phyloP scores from a whole-genome alignment of 2,329 filamentous ascomycete species.

The Calonectria ilicicola region DNA sequence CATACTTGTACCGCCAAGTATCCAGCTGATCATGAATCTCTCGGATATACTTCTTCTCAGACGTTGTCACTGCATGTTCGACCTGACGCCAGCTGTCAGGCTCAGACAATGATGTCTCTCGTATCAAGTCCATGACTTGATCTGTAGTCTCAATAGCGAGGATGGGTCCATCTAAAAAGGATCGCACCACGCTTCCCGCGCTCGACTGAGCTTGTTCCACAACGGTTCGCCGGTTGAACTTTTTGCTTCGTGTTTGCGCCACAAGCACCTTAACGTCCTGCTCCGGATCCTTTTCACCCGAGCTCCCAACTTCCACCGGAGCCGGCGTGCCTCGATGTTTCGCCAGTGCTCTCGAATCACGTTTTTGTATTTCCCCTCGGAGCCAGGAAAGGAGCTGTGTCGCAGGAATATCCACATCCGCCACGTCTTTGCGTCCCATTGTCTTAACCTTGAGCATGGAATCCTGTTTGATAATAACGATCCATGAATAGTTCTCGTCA shows the following conservation, averaged over 20 bases:
- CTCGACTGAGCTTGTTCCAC: constrained; percentile 80
- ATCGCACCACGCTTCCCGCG: constrained; percentile 73
- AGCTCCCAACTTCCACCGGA: constrained; percentile 44
- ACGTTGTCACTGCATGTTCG: constrained; percentile 81
- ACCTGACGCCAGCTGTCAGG: constrained; percentile 85
- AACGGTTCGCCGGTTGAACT: constrained; percentile 88
- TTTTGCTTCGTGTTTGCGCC: constrained; percentile 87
- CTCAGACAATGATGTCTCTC: constrained; percentile 80
- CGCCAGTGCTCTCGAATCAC: constrained; percentile 71
- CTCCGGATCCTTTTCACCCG: constrained; percentile 56
- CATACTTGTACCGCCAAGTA: constrained; percentile 71
- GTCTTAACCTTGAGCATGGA: constrained; percentile 83
- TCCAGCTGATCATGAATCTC: constrained; percentile 84
- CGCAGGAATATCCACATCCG: constrained; percentile 80
- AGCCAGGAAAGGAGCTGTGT: constrained; percentile 84
- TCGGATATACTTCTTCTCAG: constrained; percentile 83
- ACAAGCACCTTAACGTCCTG: constrained; percentile 89
- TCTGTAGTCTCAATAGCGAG: constrained; percentile 91
- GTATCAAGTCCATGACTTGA: constrained; percentile 81
- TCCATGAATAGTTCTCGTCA: constrained; percentile 85
- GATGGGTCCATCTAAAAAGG: constrained; percentile 82
- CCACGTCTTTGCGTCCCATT: constrained; percentile 78
- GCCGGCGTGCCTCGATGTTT: constrained; percentile 51
- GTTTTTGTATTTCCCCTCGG: constrained; percentile 83
- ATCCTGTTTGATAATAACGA: constrained; percentile 87